Percentiles rank a stretch among this genome's conserved stretches.
Evolutionary conservation across 352 stramenopile genomes (phyloP).

Genomic region (Phytophthora capsici): DNA sequence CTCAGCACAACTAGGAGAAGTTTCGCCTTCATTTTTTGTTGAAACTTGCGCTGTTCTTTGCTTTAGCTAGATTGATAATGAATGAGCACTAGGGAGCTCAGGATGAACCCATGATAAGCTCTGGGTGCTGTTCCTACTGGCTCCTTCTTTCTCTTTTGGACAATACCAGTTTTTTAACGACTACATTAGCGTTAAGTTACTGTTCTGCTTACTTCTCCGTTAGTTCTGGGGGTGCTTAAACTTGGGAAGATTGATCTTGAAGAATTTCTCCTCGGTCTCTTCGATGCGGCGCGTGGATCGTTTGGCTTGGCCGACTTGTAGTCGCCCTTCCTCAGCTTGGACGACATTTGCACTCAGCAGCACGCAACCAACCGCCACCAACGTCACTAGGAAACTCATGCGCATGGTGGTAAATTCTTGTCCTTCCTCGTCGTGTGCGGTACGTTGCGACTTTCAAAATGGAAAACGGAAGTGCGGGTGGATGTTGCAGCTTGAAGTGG

Average conservation of each 20-base stretch:
- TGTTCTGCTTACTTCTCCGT: not conserved
- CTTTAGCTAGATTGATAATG: not conserved
- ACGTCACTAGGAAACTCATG: slow-evolving; percentile 15
- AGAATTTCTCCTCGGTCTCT: slow-evolving; percentile 22
- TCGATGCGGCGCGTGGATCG: slow-evolving; percentile 12
- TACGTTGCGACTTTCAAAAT: slow-evolving; percentile 25
- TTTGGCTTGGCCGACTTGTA: slow-evolving; percentile 24
- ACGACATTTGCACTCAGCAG: slow-evolving; percentile 1
- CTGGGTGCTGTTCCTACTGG: slow-evolving; percentile 14
- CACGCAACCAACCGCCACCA: slow-evolving; percentile 8
- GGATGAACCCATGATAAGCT: slow-evolving; percentile 5
- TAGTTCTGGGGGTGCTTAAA: slow-evolving; percentile 7
- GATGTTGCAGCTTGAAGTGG: not conserved
- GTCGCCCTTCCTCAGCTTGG: slow-evolving; percentile 17
- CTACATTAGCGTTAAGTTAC: too few species aligned
- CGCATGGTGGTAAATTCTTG: slow-evolving; percentile 16
- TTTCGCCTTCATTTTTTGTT: slow-evolving; percentile 19
- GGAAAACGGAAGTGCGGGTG: not conserved
- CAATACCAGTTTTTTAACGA: too few species aligned
- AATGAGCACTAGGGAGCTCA: slow-evolving; percentile 1
- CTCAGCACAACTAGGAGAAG: slow-evolving; percentile 8
- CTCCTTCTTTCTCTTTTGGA: slow-evolving; percentile 1
- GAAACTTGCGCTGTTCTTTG: slow-evolving; percentile 1
- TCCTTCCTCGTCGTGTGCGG: slow-evolving; percentile 17
- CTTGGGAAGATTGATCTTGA: slow-evolving; percentile 24